Percentiles rank a stretch among this genome's conserved stretches.
These are phyloP conservation scores for Yamadazyma sp. DNA, from an alignment of 1,139 yeast genomes.

Conservation along the genomic window DNA sequence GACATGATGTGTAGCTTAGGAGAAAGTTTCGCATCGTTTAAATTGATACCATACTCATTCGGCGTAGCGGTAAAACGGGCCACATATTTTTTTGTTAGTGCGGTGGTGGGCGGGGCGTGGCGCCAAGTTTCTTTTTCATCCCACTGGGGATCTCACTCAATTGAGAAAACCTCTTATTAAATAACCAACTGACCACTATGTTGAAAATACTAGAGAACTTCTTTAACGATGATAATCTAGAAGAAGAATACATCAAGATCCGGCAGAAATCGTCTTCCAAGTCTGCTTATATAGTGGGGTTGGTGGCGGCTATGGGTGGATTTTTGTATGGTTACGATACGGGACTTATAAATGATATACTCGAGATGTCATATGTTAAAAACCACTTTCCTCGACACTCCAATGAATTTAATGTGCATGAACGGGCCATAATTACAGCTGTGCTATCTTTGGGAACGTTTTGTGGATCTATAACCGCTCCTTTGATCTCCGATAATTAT, in stretches of 20 bases:
- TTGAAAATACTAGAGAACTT: conserved; percentile 23
- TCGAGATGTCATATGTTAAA: conserved; percentile 68
- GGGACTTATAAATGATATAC: conserved; percentile 69
- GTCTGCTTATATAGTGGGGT: conserved; percentile 67
- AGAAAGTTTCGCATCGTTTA: not conserved
- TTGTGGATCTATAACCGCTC: conserved; percentile 72
- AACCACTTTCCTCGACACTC: conserved; percentile 48
- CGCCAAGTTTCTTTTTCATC: too few species aligned
- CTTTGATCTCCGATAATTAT: conserved; percentile 54
- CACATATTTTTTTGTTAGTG: too few species aligned
- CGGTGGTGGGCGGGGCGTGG: too few species aligned
- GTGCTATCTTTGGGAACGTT: conserved; percentile 74
- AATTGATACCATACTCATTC: not conserved
- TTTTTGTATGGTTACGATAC: conserved; percentile 84
- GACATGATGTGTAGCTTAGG: not conserved
- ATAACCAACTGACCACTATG: not conserved
- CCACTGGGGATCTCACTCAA: not conserved
- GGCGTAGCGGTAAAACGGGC: not conserved
- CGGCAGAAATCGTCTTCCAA: conserved; percentile 52
- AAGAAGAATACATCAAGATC: conserved; percentile 39
- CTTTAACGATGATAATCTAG: conserved; percentile 37
- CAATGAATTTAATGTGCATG: conserved; percentile 51
- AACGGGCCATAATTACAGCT: conserved; percentile 69
- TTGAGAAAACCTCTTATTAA: not conserved
- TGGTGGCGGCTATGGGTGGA: conserved; percentile 80